A percentile compares a stretch with the other conserved stretches of the same genome.
phyloP scores from a whole-genome alignment of 345 rosid genomes.

The Bretschneidera sinensis region DNA sequence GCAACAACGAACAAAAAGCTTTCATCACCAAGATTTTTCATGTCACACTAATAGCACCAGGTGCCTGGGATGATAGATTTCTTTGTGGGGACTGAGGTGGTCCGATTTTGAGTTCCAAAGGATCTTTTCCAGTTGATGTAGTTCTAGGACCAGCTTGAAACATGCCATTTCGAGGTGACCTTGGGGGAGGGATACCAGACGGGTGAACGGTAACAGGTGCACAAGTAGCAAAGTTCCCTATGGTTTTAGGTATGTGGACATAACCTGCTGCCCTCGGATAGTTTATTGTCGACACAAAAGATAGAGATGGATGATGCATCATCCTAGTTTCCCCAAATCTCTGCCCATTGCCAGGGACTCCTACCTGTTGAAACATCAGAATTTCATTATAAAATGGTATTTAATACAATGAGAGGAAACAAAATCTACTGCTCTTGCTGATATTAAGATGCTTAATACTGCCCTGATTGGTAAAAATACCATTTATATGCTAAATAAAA shows the following conservation, averaged over 20 bases:
- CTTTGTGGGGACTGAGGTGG: conserved; percentile 6
- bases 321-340: background rate
- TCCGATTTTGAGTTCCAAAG: conserved; percentile 18
- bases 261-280: background rate
- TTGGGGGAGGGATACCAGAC: conserved; percentile 1
- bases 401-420: no score
- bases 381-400: no score
- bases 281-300: background rate
- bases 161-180: background rate
- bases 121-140: background rate
- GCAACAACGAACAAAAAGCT: background rate
- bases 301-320: background rate
- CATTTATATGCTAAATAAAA: no score
- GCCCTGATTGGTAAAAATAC: no score
- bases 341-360: background rate
- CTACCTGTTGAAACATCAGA: background rate
- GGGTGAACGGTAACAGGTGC: background rate
- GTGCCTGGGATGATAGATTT: conserved; percentile 9
- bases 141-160: background rate
- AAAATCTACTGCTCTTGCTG: no score
- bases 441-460: no score
- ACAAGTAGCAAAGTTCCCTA: background rate
- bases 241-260: background rate
- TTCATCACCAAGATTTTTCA: background rate
- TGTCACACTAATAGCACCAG: conserved; percentile 15